A percentile compares a stretch with the other conserved stretches of the same genome.
Conservation (phyloP, 1,284 basidiomycete genomes). For the Sporisorium reilianum region DNA sequence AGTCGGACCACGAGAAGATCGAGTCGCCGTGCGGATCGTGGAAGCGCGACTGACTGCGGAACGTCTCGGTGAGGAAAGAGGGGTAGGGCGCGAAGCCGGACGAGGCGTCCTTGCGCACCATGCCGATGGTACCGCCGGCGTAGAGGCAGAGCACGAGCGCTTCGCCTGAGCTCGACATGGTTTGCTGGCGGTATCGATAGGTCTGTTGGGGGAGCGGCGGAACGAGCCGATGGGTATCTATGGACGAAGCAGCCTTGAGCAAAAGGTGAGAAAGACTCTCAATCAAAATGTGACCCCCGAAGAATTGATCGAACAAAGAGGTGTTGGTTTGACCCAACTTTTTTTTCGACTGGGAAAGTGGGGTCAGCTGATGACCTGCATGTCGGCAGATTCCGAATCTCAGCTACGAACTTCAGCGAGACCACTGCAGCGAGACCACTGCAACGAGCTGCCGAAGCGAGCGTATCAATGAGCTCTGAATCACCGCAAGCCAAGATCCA, state of each 20-base stretch:
- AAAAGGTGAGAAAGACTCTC: neutral
- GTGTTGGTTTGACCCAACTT: conserved; percentile 5
- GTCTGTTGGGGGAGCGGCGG: neutral
- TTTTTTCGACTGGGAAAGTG: neutral
- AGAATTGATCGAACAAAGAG: conserved; percentile 2
- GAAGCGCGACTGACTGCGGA: conserved; percentile 83
- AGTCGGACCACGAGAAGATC: conserved; percentile 65
- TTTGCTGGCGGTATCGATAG: neutral
- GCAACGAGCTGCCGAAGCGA: too few species aligned
- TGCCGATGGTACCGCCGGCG: conserved; percentile 81
- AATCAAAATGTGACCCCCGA: neutral
- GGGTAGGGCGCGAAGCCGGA: conserved; percentile 86
- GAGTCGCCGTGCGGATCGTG: conserved; percentile 76
- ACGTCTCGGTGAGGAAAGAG: conserved; percentile 80
- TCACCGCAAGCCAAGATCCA: too few species aligned
- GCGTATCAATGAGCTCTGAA: too few species aligned
- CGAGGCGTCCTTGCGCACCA: conserved; percentile 70
- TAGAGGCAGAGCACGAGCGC: conserved; percentile 83
- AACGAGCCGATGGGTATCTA: conserved; percentile 10
- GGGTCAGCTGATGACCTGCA: conserved; percentile 6
- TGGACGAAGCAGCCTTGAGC: neutral
- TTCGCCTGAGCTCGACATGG: conserved; percentile 47
- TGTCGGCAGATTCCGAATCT: conserved; percentile 3
- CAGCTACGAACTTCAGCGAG: neutral
- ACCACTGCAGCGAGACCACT: neutral